Evolutionary conservation across 495 filamentous ascomycete species (phyloP).

Genomic region (Penicillium longicatenatum): DNA sequence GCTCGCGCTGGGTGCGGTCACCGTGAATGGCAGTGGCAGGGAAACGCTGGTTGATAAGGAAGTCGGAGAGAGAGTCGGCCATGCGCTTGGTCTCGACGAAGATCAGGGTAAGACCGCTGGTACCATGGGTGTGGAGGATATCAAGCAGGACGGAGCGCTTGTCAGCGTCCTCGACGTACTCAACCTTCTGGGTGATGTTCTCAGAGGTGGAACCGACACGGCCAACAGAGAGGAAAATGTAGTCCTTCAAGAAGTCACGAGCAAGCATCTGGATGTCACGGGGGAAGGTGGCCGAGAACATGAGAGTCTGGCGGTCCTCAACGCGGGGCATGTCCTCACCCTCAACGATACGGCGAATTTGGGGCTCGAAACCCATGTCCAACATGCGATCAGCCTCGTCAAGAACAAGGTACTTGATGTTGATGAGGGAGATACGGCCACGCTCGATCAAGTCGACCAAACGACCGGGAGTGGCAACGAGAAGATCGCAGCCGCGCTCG

Average conservation of each 20-base stretch:
- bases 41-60: constrained; percentile 97
- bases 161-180: constrained; percentile 95
- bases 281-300: constrained; percentile 99
- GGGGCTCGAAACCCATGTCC: constrained; percentile 99
- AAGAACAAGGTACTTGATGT: constrained; percentile 98
- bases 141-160: constrained; percentile 97
- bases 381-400: constrained; percentile 99
- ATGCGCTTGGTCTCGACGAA: constrained; percentile 99
- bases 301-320: constrained; percentile 89
- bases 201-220: constrained; percentile 99
- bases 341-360: constrained; percentile 97
- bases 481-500: constrained; percentile 94
- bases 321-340: constrained; percentile 95
- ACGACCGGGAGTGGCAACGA: constrained; percentile 96
- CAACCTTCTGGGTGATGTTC: constrained; percentile 98
- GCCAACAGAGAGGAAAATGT: constrained; percentile 97
- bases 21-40: constrained; percentile 98
- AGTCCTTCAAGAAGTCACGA: constrained; percentile 96
- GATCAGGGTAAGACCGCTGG: constrained; percentile 83
- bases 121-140: constrained; percentile 93
- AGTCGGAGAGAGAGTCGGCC: constrained; percentile 96
- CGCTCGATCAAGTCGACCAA: constrained; percentile 97
- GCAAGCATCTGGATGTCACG: constrained; percentile 99
- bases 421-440: constrained; percentile 92
- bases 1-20: constrained; percentile 97